Percentiles rank a stretch among this genome's conserved stretches.
Conservation (phyloP, 148 eudicot species). For the Amaranthus palmeri region DNA sequence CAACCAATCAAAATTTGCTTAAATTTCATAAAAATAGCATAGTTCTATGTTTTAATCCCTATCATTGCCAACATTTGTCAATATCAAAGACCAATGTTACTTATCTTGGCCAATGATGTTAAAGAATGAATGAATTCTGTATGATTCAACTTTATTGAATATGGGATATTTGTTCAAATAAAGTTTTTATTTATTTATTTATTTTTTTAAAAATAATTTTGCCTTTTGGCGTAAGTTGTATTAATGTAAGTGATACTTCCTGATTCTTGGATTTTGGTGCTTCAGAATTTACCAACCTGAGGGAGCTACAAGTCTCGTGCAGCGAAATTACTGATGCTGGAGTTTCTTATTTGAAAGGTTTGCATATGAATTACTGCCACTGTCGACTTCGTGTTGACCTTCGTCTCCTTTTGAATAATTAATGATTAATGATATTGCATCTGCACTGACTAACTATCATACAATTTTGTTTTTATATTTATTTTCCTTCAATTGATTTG, state of each 20-base stretch:
- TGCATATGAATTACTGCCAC: not conserved
- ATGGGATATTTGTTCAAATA: too few species aligned
- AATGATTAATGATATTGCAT: too few species aligned
- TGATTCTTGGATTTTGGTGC: not conserved
- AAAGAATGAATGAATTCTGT: not conserved
- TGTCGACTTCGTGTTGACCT: not conserved
- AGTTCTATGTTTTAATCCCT: not conserved
- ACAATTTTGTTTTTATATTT: not conserved
- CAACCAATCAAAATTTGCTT: not conserved
- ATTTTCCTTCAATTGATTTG: not conserved
- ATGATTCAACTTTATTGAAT: not conserved
- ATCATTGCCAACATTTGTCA: not conserved
- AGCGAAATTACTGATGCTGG: slow-evolving; percentile 32
- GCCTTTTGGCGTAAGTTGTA: not conserved
- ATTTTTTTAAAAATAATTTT: not conserved
- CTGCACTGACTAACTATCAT: too few species aligned
- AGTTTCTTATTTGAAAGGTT: slow-evolving; percentile 36
- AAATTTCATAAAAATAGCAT: not conserved
- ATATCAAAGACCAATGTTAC: not conserved
- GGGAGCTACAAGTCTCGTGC: slow-evolving; percentile 38
- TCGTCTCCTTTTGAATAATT: not conserved
- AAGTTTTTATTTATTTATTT: too few species aligned
- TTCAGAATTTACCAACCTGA: slow-evolving; percentile 32
- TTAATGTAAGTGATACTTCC: not conserved
- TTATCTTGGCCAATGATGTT: not conserved